Conservation (phyloP, 2,329 filamentous ascomycete genomes). For the Phyllosticta citrichinensis region DNA sequence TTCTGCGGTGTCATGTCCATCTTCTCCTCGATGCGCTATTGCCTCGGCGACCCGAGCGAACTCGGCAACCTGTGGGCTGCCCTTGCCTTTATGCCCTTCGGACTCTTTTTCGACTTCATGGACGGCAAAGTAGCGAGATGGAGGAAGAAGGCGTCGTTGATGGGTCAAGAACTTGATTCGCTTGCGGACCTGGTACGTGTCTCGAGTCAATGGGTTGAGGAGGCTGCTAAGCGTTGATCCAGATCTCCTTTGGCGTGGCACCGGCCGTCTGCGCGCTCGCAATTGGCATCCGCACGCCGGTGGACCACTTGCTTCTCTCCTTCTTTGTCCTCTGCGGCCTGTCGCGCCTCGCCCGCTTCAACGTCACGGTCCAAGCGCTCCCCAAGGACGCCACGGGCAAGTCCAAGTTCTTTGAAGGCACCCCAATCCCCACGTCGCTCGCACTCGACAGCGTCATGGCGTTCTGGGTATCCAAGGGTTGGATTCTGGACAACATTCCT, state of each 20-base stretch:
- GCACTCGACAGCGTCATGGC: conserved; percentile 75
- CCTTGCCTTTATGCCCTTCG: conserved; percentile 79
- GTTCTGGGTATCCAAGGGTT: conserved; percentile 74
- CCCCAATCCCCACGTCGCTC: conserved; percentile 85
- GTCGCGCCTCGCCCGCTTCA: conserved; percentile 90
- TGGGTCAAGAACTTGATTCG: conserved; percentile 96
- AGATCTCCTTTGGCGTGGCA: conserved; percentile 94
- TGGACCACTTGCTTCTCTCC: conserved; percentile 72
- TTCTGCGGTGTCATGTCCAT: conserved; percentile 92
- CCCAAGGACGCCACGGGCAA: conserved; percentile 91
- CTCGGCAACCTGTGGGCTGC: conserved; percentile 69
- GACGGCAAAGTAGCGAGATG: conserved; percentile 94
- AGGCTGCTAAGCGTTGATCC: background rate
- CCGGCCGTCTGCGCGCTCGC: conserved; percentile 82
- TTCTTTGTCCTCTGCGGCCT: conserved; percentile 94
- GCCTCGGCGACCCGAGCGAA: conserved; percentile 54
- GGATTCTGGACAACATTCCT: conserved; percentile 71
- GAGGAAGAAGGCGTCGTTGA: conserved; percentile 92
- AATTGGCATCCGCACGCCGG: conserved; percentile 71
- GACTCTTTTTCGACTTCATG: conserved; percentile 95
- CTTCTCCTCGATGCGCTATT: conserved; percentile 91
- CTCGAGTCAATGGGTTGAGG: background rate
- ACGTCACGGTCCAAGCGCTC: conserved; percentile 81
- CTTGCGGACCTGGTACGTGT: conserved; percentile 76
- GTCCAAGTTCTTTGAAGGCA: conserved; percentile 92